A percentile compares a stretch with the other conserved stretches of the same genome.
These are phyloP conservation scores for Neonothopanus nambi DNA, from an alignment of 1,284 basidiomycete genomes.

Conservation along the genomic window DNA sequence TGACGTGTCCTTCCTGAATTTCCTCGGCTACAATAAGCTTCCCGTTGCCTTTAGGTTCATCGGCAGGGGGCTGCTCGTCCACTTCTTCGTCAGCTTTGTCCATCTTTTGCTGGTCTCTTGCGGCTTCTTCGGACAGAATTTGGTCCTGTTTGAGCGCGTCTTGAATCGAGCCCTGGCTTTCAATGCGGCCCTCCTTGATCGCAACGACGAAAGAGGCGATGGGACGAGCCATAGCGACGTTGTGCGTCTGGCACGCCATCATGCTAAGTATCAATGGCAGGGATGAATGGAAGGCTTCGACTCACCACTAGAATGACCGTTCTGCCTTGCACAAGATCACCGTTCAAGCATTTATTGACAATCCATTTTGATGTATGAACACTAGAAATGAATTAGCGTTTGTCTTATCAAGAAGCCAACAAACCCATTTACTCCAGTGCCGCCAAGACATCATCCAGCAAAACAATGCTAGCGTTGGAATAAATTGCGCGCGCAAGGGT, in stretches of 20 bases:
- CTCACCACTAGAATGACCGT: slow-evolving; percentile 73
- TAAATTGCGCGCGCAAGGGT: slow-evolving; percentile 76
- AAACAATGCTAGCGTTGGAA: slow-evolving; percentile 57
- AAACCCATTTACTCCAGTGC: slow-evolving; percentile 44
- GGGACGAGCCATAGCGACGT: slow-evolving; percentile 56
- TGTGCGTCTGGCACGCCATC: slow-evolving; percentile 50
- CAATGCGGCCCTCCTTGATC: slow-evolving; percentile 48
- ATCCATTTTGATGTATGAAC: slow-evolving; percentile 76
- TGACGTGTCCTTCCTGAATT: slow-evolving; percentile 58
- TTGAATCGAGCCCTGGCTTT: slow-evolving; percentile 41
- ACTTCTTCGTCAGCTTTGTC: slow-evolving; percentile 39
- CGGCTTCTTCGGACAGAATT: slow-evolving; percentile 34
- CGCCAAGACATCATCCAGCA: slow-evolving; percentile 66
- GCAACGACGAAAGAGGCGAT: slow-evolving; percentile 60
- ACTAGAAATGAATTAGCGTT: slow-evolving; percentile 23
- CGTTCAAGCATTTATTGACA: slow-evolving; percentile 72
- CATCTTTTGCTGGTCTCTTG: slow-evolving; percentile 34
- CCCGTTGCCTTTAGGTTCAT: slow-evolving; percentile 28
- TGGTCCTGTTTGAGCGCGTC: slow-evolving; percentile 37
- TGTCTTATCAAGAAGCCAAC: slow-evolving; percentile 23
- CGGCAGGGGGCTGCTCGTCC: slow-evolving; percentile 37
- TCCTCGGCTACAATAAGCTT: slow-evolving; percentile 65
- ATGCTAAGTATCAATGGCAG: neutral
- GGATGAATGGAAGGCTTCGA: slow-evolving; percentile 8
- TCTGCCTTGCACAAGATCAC: slow-evolving; percentile 66